Evolutionary conservation across 306 rosid species (phyloP), one percentile per base, ranked within the genome.

Genomic region (Cucurbita ficifolia): DNA sequence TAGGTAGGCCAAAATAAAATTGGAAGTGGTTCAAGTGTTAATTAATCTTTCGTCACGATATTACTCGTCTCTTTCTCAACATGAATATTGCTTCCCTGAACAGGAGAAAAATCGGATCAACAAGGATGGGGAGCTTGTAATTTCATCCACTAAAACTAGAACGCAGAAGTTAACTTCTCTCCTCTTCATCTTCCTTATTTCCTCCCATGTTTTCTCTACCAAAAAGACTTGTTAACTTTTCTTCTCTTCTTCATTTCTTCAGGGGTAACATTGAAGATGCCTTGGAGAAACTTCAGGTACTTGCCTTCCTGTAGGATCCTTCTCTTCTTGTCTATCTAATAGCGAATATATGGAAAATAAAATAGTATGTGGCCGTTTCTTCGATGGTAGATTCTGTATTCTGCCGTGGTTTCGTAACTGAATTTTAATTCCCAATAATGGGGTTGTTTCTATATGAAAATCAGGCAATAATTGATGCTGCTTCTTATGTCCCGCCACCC

Each of bases 21-120:
- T n/a, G 8, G 33, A 64, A 13, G 73, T 67, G 55, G 54, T 45
- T 19, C 12, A 29, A 67, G 55, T 67, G 55, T 46, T 43, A 39
- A 67, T 12, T 6, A 68, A 46, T 22, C 38, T 65, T 42, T 65
- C 49, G 10, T 8, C 48, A n/a, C 39, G 70, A 36, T 19, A 40
- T 19, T 40, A 33, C 72, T 40, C 51, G 18, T 64, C 12, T n/a
- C 21, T 11, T 14, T 45, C 72, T n/a, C 4, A 11, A 18, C 54
- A 68, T 68, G 73, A 45, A 21, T 68, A 33, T 52, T 74, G 75
- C 43, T 78, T 40, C 56, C 70, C 65, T 82, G 73, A 33, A 70
- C 84, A 90, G 98, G 98, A 93, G 84, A 93, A 93, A 81, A 93
- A 93, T 75, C 94, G 97, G 17, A 88, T 93, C 62, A 88, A 90